Percentiles rank a stretch among this genome's conserved stretches.
Conservation (phyloP, 75 land plant species). For the Picea glauca region DNA sequence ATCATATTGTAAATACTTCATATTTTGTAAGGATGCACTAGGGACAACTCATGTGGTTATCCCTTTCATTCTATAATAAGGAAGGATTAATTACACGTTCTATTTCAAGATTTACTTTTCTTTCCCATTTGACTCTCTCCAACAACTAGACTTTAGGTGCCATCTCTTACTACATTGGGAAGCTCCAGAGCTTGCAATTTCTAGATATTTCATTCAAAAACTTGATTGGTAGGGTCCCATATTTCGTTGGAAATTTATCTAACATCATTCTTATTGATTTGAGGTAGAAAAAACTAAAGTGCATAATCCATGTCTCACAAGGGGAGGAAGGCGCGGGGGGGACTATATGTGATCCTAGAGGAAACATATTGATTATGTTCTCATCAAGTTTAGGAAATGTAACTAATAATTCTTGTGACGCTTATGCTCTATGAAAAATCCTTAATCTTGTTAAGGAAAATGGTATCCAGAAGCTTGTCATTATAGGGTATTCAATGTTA, state of each 20-base stretch:
- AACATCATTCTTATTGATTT: constrained; percentile 27
- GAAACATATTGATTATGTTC: no score
- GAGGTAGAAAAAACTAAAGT: constrained; percentile 26
- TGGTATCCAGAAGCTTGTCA: no score
- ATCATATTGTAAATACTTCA: not conserved
- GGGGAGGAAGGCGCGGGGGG: no score
- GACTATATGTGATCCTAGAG: no score
- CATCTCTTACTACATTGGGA: constrained; percentile 14
- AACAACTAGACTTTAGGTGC: constrained; percentile 22
- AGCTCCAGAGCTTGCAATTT: constrained; percentile 9
- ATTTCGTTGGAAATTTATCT: not conserved
- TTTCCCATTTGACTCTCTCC: constrained; percentile 16
- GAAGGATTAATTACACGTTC: not conserved
- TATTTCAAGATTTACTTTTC: constrained; percentile 6
- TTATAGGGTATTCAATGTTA: no score
- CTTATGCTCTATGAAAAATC: no score
- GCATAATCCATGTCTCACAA: constrained; percentile 8
- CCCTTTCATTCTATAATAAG: not conserved
- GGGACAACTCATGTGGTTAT: not conserved
- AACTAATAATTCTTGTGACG: no score
- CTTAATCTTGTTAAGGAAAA: no score
- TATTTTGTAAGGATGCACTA: not conserved
- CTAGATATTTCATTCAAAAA: constrained; percentile 19
- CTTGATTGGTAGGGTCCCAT: constrained; percentile 18
- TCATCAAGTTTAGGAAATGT: no score